Percentiles rank a stretch among this genome's conserved stretches.
phyloP scores from a whole-genome alignment of 2,329 filamentous ascomycete genomes.

The Fusarium stilboides region DNA sequence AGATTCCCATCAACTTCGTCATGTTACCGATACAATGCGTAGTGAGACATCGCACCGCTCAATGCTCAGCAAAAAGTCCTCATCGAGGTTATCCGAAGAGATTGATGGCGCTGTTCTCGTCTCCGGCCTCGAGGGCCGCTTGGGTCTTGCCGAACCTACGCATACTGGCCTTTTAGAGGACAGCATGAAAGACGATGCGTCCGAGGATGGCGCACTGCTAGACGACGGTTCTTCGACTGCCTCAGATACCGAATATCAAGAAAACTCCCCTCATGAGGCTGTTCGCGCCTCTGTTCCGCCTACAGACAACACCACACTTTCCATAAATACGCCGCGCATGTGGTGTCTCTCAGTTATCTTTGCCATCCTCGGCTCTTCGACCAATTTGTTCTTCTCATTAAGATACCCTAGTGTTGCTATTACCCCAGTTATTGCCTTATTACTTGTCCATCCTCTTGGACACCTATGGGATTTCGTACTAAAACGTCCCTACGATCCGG shows the following conservation, averaged over 20 bases:
- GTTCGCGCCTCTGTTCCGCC: conserved; percentile 85
- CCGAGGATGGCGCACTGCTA: conserved; percentile 55
- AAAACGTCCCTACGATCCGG: conserved; percentile 72
- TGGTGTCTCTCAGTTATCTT: conserved; percentile 87
- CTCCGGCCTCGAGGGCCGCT: conserved; percentile 68
- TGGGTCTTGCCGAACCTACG: conserved; percentile 65
- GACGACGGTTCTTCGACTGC: conserved; percentile 59
- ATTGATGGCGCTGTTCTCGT: conserved; percentile 67
- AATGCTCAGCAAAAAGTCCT: conserved; percentile 50
- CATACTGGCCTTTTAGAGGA: conserved; percentile 63
- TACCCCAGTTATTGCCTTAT: conserved; percentile 87
- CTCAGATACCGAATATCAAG: conserved; percentile 68
- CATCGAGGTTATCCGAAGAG: conserved; percentile 63
- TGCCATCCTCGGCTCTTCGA: conserved; percentile 84
- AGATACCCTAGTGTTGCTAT: conserved; percentile 93
- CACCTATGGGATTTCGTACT: conserved; percentile 82
- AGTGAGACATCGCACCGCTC: conserved; percentile 55
- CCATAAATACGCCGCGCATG: conserved; percentile 90
- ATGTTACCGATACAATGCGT: conserved; percentile 54
- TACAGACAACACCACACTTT: conserved; percentile 81
- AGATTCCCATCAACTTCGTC: conserved; percentile 53
- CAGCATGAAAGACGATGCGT: conserved; percentile 58
- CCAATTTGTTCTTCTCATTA: conserved; percentile 90
- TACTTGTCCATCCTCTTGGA: conserved; percentile 88
- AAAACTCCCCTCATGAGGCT: conserved; percentile 83